Base-by-base conservation (phyloP, 2,329 filamentous ascomycete genomes). In the Scleromitrula shiraiana region DNA sequence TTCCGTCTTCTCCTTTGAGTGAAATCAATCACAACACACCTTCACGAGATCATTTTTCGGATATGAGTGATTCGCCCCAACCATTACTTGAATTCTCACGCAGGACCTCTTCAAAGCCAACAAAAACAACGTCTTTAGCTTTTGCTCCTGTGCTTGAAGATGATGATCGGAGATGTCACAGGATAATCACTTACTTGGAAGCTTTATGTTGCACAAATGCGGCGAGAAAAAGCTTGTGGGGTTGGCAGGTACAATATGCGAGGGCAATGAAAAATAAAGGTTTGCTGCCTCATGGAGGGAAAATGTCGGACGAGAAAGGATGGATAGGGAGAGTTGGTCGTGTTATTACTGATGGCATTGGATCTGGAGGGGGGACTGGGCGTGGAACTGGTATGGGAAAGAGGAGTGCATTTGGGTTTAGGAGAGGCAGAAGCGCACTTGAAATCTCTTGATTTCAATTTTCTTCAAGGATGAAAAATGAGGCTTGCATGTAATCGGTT, bases 211-310 rank as follows among this genome's bases (percentile, higher is more conserved):
- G 59, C 7, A 78, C 72, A 0, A 56, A 56, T 2, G 72, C 74
- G 41, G 75, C 77, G 1, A 68, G 64, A n/a, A 56, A 62, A 5
- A 73, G 76, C 26, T 61, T 80, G 2, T 65, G 64, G 24, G 55
- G 61, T 4, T 80, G 74, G 70, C 75, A 76, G 59, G 65, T 72
- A 50, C 53, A 51, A 3, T 79, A 74, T 56, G 74, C 75, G 4
- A 47, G 49, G 22, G 48, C 23, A 5, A 30, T 45, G n/a, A 42
- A 49, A 7, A 54, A 53, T 22, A 30, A 42, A n/a, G 32, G 23
- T 5, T 37, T 56, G 4, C 40, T 57, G 35, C 53, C 50, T 26
- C 26, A 30, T 19, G 53, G 53, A 9, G 53, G 46, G 8, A 46
- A 45, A 14, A 53, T 53, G 44, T 46, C 38, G 41, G 50, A 52